A percentile compares a stretch with the other conserved stretches of the same genome.
These are phyloP conservation scores for Zalaria obscura DNA, from an alignment of 2,329 filamentous ascomycete genomes.

Conservation along the genomic window DNA sequence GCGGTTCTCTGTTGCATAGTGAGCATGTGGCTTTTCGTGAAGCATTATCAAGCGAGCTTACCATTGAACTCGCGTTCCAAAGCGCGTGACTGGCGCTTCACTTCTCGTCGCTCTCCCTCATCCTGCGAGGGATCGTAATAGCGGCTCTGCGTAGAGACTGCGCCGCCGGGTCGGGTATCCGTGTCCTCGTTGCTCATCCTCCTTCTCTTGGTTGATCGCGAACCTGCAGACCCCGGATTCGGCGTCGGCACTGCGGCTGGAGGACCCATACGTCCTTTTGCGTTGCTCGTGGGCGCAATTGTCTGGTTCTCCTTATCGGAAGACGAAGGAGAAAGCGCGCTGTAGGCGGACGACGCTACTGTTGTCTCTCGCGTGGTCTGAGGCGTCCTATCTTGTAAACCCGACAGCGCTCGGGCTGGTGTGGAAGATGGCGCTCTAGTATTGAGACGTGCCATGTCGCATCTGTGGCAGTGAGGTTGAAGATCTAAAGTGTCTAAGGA, in stretches of 20 bases:
- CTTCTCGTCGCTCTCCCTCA: slow-evolving; percentile 52
- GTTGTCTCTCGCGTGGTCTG: slow-evolving; percentile 1
- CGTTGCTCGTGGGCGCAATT: slow-evolving; percentile 22
- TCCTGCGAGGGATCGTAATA: slow-evolving; percentile 76
- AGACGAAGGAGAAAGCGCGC: slow-evolving; percentile 5
- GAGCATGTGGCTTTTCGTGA: slow-evolving; percentile 3
- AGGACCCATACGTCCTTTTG: slow-evolving; percentile 27
- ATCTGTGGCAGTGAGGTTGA: not conserved
- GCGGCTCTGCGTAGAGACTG: slow-evolving; percentile 18
- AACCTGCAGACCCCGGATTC: slow-evolving; percentile 18
- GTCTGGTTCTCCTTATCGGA: slow-evolving; percentile 33
- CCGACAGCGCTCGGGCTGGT: slow-evolving; percentile 1
- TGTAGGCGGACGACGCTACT: slow-evolving; percentile 8
- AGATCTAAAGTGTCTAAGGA: too few species aligned
- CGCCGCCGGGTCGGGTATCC: slow-evolving; percentile 11
- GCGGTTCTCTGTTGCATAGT: slow-evolving; percentile 42
- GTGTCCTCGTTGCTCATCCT: slow-evolving; percentile 5
- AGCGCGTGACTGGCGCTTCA: slow-evolving; percentile 57
- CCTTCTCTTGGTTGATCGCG: slow-evolving; percentile 12
- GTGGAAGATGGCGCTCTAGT: slow-evolving; percentile 6
- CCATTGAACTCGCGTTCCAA: slow-evolving; percentile 49
- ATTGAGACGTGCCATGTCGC: slow-evolving; percentile 14
- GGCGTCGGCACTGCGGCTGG: slow-evolving; percentile 21
- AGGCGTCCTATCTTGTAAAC: not conserved
- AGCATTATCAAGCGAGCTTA: slow-evolving; percentile 14